Percentiles rank a stretch among this genome's conserved stretches.
phyloP scores from a whole-genome alignment of 139 green algal genomes.

The Klebsormidium nitens region DNA sequence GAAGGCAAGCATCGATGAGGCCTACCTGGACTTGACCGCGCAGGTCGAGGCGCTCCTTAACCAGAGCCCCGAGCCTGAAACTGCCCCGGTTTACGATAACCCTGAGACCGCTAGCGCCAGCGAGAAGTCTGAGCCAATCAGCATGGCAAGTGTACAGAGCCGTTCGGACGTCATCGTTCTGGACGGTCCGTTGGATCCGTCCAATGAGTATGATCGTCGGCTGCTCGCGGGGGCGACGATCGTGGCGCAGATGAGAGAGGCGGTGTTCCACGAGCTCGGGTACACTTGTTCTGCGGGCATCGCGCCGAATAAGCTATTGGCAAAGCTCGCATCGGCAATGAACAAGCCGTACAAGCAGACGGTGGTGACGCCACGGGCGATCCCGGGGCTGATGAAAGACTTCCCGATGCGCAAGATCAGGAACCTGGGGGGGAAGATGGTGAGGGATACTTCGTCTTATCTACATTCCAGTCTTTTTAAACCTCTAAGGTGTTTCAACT shows the following conservation, averaged over 20 bases:
- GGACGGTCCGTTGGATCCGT: constrained; percentile 41
- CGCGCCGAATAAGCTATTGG: constrained; percentile 58
- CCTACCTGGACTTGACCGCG: constrained; percentile 78
- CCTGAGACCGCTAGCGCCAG: too few relatives aligned
- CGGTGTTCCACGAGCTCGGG: constrained; percentile 52
- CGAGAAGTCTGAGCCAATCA: too few relatives aligned
- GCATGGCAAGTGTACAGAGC: background rate
- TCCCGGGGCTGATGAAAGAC: constrained; percentile 44
- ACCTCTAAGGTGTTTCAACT: too few relatives aligned
- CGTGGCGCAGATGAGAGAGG: constrained; percentile 6
- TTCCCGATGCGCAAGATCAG: constrained; percentile 77
- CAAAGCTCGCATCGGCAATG: constrained; percentile 70
- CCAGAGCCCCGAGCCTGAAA: too few relatives aligned
- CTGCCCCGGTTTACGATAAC: too few relatives aligned
- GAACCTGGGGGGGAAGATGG: constrained; percentile 83
- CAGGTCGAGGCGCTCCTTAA: constrained; percentile 3
- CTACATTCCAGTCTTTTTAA: too few relatives aligned
- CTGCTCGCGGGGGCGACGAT: constrained; percentile 51
- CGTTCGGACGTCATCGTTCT: background rate
- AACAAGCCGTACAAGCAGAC: constrained; percentile 45
- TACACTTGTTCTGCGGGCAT: constrained; percentile 48
- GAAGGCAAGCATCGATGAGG: constrained; percentile 84
- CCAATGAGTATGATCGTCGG: constrained; percentile 53
- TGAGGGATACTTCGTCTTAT: too few relatives aligned
- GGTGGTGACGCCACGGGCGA: constrained; percentile 13